phyloP scores from a whole-genome alignment of 352 stramenopile genomes.

The Pythium rishiriense region DNA sequence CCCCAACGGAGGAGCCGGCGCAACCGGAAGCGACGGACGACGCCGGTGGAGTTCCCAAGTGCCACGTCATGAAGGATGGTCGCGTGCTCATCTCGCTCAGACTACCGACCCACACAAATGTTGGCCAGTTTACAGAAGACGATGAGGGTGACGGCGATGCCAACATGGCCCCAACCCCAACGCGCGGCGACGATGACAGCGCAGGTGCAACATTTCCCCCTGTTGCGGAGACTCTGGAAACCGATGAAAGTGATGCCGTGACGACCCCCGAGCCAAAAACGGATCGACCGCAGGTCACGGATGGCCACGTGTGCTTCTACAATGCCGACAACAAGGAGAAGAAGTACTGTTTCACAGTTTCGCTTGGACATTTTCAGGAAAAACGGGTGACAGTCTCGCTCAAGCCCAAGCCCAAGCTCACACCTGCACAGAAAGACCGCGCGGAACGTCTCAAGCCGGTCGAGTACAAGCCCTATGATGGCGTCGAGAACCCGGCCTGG shows the following conservation, averaged over 20 bases:
- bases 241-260: neutral
- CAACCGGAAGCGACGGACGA: slow-evolving; percentile 2
- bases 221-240: neutral
- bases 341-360: slow-evolving; percentile 68
- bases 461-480: slow-evolving; percentile 53
- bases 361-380: slow-evolving; percentile 54
- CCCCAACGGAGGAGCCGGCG: neutral
- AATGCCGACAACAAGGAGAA: slow-evolving; percentile 59
- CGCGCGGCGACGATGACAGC: slow-evolving; percentile 2
- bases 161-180: slow-evolving; percentile 11
- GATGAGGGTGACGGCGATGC: neutral
- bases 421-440: slow-evolving; percentile 14
- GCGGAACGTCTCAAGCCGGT: slow-evolving; percentile 29
- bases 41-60: slow-evolving; percentile 1
- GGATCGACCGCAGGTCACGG: slow-evolving; percentile 47
- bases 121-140: slow-evolving; percentile 17
- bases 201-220: neutral
- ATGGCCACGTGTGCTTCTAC: slow-evolving; percentile 71
- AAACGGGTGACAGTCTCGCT: slow-evolving; percentile 43
- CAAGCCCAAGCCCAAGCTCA: slow-evolving; percentile 32
- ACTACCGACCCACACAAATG: slow-evolving; percentile 23
- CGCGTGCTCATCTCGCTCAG: slow-evolving; percentile 15
- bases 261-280: neutral
- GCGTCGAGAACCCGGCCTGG: slow-evolving; percentile 39
- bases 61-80: slow-evolving; percentile 11